These are phyloP conservation scores for Hansenula anomala DNA, from an alignment of 1,139 yeast species.

Conservation along the genomic window DNA sequence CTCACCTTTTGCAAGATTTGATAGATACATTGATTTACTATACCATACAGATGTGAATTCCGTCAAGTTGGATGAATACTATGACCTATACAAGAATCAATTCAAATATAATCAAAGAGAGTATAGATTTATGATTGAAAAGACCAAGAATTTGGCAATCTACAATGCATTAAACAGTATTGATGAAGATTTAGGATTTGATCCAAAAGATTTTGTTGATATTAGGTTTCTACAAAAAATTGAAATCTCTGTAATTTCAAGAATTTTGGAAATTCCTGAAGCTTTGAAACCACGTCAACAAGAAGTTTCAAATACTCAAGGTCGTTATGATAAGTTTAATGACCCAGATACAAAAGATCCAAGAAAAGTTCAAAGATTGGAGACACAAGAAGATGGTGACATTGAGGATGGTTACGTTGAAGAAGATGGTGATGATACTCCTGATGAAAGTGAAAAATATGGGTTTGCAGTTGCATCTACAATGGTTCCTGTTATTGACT, in stretches of 20 bases:
- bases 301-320: background rate
- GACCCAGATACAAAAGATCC: constrained; percentile 40
- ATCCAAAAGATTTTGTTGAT: constrained; percentile 21
- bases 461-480: constrained; percentile 49
- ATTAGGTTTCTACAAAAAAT: constrained; percentile 26
- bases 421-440: background rate
- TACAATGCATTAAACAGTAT: constrained; percentile 11
- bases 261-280: constrained; percentile 61
- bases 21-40: constrained; percentile 23
- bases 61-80: constrained; percentile 22
- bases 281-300: constrained; percentile 16
- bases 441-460: constrained; percentile 7
- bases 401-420: constrained; percentile 1
- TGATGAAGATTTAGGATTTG: constrained; percentile 15
- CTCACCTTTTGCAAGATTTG: constrained; percentile 20
- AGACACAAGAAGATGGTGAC: constrained; percentile 1
- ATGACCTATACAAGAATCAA: constrained; percentile 7
- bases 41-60: constrained; percentile 20
- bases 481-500: constrained; percentile 62
- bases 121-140: constrained; percentile 12
- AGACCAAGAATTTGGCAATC: constrained; percentile 17
- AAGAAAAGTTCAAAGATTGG: constrained; percentile 29
- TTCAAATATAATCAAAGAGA: constrained; percentile 20
- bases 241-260: constrained; percentile 47
- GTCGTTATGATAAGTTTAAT: constrained; percentile 15